Base-by-base conservation (phyloP, 139 green algal species). In the Gonium pectorale region DNA sequence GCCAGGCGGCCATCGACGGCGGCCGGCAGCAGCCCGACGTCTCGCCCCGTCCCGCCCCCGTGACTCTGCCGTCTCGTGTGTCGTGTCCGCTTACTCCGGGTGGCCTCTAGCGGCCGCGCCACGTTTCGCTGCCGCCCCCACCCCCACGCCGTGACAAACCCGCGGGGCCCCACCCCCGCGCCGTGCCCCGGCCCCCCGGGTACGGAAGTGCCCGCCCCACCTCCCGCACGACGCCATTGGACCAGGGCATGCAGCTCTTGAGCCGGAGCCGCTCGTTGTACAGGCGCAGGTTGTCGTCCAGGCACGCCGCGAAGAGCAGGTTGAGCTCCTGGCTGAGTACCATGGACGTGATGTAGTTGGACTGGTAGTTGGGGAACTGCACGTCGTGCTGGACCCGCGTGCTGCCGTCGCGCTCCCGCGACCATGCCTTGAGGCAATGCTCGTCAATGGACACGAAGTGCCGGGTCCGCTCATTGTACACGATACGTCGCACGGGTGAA, bases 261-360 rank as follows among this genome's bases (percentile, higher is more conserved):
- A 92, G 81, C 75, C 69, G 64, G 52, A 92, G 79, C 64, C 78
- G 77, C 35, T 92, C 78, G 29, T 81, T 87, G 60, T 91, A 91
- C 3, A 89, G 17, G 26, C 80, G 72, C 41, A 91, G 60, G 49
- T 84, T 78, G 29, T 85, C 84, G 49, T 91, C 88, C 70, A 91
- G 67, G 73, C 88, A 91, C 15, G 84, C 66, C 0, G 80, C 73
- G 68, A 92, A 87, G 1, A 90, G 41, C 26, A 87, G 46, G 70
- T 83, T 82, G 21, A 90, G 60, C 29, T 85, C 80, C 51, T 71
- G 56, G 52, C 51, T 67, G 43, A 88, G 60, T 27, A 59, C 43
- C 26, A 89, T 80, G 54, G 52, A 35, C 0, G 85, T 90, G 15
- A 90, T 66, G 59, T 89, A 90, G 46, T 72, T 80, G 26, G 31